A percentile compares a stretch with the other conserved stretches of the same genome.
Conservation (phyloP, 352 stramenopile species). For the Halophytophthora batemanensis region DNA sequence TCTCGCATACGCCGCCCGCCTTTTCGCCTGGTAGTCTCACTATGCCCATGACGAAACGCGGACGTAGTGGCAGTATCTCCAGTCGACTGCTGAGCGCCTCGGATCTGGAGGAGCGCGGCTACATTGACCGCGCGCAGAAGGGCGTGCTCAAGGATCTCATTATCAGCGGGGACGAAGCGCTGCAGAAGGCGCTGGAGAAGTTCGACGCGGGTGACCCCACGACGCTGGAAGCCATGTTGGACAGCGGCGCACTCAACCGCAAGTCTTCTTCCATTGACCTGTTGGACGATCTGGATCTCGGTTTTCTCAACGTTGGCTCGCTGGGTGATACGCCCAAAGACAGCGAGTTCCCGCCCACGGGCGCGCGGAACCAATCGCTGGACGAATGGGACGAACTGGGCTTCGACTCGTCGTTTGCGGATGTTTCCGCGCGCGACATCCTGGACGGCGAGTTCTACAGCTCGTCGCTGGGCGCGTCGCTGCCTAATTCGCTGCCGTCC, state of each 20-base stretch:
- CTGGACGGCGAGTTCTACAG: conserved; percentile 81
- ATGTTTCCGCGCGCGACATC: conserved; percentile 75
- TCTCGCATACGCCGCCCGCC: conserved; percentile 86
- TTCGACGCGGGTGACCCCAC: conserved; percentile 86
- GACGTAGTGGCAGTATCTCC: conserved; percentile 80
- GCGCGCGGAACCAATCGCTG: conserved; percentile 61
- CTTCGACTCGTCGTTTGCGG: conserved; percentile 80
- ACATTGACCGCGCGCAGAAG: conserved; percentile 90
- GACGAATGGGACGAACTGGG: conserved; percentile 86
- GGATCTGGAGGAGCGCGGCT: conserved; percentile 86
- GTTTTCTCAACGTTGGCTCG: conserved; percentile 86
- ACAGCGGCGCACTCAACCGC: conserved; percentile 78
- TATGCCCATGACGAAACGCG: conserved; percentile 86
- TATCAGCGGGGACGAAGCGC: conserved; percentile 87
- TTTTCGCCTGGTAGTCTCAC: conserved; percentile 89
- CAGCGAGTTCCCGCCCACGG: conserved; percentile 63
- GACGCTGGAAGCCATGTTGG: conserved; percentile 80
- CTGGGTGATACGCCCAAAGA: conserved; percentile 84
- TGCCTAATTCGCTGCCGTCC: conserved; percentile 84
- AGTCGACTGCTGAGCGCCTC: conserved; percentile 85
- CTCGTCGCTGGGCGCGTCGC: conserved; percentile 75
- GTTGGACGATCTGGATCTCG: conserved; percentile 81
- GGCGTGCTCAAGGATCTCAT: conserved; percentile 91
- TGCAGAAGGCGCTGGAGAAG: conserved; percentile 88
- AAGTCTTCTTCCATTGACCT: conserved; percentile 82